Evolutionary conservation across 495 filamentous ascomycete genomes (phyloP).

Genomic region (Penicillium crystallinum): DNA sequence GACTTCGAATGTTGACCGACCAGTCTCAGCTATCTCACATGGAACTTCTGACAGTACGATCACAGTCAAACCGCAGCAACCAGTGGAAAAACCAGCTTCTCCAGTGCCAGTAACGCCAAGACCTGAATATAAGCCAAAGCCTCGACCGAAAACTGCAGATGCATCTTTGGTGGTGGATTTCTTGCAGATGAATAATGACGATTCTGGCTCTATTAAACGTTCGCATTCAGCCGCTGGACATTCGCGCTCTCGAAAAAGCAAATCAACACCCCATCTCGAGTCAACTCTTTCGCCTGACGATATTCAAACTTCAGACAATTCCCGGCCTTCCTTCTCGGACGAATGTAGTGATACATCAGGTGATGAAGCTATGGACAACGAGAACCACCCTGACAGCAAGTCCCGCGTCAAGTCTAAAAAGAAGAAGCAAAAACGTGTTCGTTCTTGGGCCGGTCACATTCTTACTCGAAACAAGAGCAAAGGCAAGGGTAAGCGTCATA

Average conservation of each 20-base stretch:
- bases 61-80: slow-evolving; percentile 40
- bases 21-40: slow-evolving; percentile 66
- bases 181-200: slow-evolving; percentile 9
- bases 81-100: slow-evolving; percentile 49
- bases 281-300: slow-evolving; percentile 23
- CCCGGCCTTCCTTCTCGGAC: slow-evolving; percentile 29
- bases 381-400: slow-evolving; percentile 21
- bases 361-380: slow-evolving; percentile 18
- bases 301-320: slow-evolving; percentile 22
- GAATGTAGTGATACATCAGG: slow-evolving; percentile 29
- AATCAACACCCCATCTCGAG: slow-evolving; percentile 28
- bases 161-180: slow-evolving; percentile 40
- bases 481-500: slow-evolving; percentile 37
- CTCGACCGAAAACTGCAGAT: slow-evolving; percentile 50
- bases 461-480: slow-evolving; percentile 65
- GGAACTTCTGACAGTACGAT: slow-evolving; percentile 64
- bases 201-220: slow-evolving; percentile 25
- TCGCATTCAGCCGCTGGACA: slow-evolving; percentile 35
- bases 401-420: slow-evolving; percentile 50
- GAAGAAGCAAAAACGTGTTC: slow-evolving; percentile 75
- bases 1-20: slow-evolving; percentile 63
- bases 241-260: slow-evolving; percentile 33
- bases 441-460: slow-evolving; percentile 74
- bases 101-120: slow-evolving; percentile 61
- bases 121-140: slow-evolving; percentile 37